Conservation (phyloP, 345 rosid genomes). For the Hibiscus tridactylites region DNA sequence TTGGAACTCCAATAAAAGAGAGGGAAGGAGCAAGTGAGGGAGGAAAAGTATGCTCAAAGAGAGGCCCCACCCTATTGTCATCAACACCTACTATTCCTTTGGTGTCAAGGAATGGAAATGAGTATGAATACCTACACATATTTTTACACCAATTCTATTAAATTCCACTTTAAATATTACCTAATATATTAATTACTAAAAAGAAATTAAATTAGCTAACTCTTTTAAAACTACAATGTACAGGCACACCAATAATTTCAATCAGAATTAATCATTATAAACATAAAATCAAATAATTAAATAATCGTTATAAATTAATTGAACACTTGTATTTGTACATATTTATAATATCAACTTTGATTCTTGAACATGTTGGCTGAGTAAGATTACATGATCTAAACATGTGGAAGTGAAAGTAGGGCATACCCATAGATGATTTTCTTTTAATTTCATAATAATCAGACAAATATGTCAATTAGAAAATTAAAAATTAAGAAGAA, state of each 20-base stretch:
- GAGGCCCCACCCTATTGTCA: constrained; percentile 90
- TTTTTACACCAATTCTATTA: background rate
- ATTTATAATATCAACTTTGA: background rate
- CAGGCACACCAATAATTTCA: too few species aligned
- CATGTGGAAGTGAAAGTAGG: background rate
- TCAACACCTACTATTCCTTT: constrained; percentile 81
- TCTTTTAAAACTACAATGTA: too few species aligned
- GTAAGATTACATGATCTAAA: background rate
- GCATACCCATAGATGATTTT: background rate
- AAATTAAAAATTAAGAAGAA: background rate
- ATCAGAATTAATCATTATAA: too few species aligned
- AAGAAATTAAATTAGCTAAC: too few species aligned
- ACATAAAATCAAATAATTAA: too few species aligned
- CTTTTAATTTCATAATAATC: constrained; percentile 15
- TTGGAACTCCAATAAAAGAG: constrained; percentile 77
- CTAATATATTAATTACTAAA: too few species aligned
- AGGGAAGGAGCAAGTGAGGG: constrained; percentile 86
- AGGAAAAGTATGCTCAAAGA: constrained; percentile 93
- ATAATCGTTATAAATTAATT: too few species aligned
- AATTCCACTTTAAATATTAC: too few species aligned
- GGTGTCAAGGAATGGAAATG: constrained; percentile 93
- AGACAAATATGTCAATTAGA: background rate
- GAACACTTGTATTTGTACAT: too few species aligned
- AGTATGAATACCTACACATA: constrained; percentile 65
- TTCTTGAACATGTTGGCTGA: background rate